Base-by-base conservation (phyloP, 371 early-diverging fungal genomes). In the Rhizomucor miehei region DNA sequence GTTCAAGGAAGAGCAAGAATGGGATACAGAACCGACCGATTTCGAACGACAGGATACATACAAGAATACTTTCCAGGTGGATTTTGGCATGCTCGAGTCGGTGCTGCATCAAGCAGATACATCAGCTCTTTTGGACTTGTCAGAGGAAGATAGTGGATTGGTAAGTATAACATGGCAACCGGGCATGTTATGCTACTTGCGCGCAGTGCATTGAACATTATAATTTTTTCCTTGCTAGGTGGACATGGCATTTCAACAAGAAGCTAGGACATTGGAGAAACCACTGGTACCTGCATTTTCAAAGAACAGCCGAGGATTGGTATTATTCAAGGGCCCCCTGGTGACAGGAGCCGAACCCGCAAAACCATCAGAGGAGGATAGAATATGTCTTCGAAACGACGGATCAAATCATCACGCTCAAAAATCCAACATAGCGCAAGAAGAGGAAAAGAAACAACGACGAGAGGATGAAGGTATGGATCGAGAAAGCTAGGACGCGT, bases 1-100 rank as follows among this genome's bases (percentile, higher is more conserved):
- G 21, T 77, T 77, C 29, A 77, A 74, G 50, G 73, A 72, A 23
- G 78, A 77, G 34, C 62, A 70, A 37, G 38, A 56, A 9, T 70
- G 62, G 62, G 54, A 65, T 16, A 29, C 36, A 6, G 60, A 59
- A 4, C 45, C 43, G 12, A 60, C 39, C 25, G 24, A 40, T 1
- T 50, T 60, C 23, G 48, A 62, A 40, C 50, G 60, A 25, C 53
- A 63, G 54, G 54, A 51, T 45, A 29, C 29, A 29, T 29, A 29
- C 29, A 37, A 56, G 45, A 65, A 51, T 20, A 48, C 71, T 35
- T 52, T 77, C 25, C 62, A 67, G 38, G 47, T 77, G n/a, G 59
- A 74, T 36, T 68, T 77, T 41, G 60, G 64, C 38, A 17, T 48
- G 3, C 59, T 70, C 44, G 66, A 66, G 51, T 41, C 43, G 4